phyloP scores from a whole-genome alignment of 768 basidiomycete genomes.

The Leccinum ochraceum region DNA sequence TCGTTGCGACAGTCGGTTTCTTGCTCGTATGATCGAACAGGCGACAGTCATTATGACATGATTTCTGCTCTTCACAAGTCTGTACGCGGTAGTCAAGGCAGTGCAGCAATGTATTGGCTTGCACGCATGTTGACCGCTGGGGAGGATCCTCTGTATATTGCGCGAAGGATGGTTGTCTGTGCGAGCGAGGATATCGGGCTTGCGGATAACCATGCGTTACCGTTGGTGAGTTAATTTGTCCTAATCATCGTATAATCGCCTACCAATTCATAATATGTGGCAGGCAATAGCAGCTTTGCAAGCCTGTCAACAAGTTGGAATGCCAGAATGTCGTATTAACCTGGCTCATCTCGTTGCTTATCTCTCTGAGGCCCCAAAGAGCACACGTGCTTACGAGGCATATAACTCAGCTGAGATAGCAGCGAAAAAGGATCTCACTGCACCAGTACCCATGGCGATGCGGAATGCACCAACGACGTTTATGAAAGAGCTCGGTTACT shows the following conservation, averaged over 20 bases:
- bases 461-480: slow-evolving; percentile 76
- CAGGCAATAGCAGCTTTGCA: slow-evolving; percentile 64
- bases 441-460: slow-evolving; percentile 69
- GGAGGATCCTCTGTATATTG: slow-evolving; percentile 80
- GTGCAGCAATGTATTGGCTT: slow-evolving; percentile 86
- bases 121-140: slow-evolving; percentile 81
- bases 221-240: slow-evolving; percentile 48
- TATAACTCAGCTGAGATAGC: slow-evolving; percentile 69
- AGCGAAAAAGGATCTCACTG: slow-evolving; percentile 50
- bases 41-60: slow-evolving; percentile 79
- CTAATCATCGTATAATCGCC: slow-evolving; percentile 11
- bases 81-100: slow-evolving; percentile 72
- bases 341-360: slow-evolving; percentile 77
- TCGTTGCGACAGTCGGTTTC: slow-evolving; percentile 63
- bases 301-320: slow-evolving; percentile 70
- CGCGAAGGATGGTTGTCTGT: slow-evolving; percentile 71
- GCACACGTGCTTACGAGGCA: slow-evolving; percentile 75
- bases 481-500: slow-evolving; percentile 72
- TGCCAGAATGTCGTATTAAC: slow-evolving; percentile 82
- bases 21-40: slow-evolving; percentile 71
- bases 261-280: not conserved
- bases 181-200: slow-evolving; percentile 87
- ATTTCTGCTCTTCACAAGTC: slow-evolving; percentile 85
- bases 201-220: slow-evolving; percentile 75
- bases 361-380: slow-evolving; percentile 82